Percentiles rank a stretch among this genome's conserved stretches.
These are phyloP conservation scores for Tylopilus balloui DNA, from an alignment of 768 basidiomycete species.

Conservation along the genomic window DNA sequence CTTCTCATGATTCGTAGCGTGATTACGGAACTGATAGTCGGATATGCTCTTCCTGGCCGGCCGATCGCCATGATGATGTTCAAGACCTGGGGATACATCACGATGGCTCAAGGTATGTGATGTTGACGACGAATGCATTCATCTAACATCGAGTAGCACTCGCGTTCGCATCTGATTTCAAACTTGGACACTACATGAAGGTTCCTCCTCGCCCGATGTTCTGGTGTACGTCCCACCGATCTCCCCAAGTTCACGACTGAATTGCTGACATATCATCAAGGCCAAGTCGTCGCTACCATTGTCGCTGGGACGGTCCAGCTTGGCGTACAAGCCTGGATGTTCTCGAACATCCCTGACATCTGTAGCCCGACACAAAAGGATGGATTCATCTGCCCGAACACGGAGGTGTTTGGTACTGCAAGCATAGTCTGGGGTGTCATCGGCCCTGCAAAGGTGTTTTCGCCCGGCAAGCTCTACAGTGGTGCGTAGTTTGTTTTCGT, in stretches of 20 bases:
- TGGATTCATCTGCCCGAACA: constrained; percentile 66
- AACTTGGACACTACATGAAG: constrained; percentile 74
- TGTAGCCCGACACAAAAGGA: constrained; percentile 31
- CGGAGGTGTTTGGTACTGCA: constrained; percentile 74
- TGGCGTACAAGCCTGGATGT: constrained; percentile 62
- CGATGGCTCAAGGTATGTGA: constrained; percentile 43
- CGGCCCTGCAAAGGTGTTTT: constrained; percentile 71
- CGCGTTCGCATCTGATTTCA: constrained; percentile 66
- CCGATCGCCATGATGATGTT: constrained; percentile 82
- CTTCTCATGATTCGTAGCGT: constrained; percentile 34
- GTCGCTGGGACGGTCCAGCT: constrained; percentile 65
- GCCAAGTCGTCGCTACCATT: constrained; percentile 58
- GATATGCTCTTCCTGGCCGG: constrained; percentile 51
- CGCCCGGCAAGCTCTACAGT: constrained; percentile 56
- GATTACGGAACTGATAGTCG: constrained; percentile 69
- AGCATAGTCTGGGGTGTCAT: constrained; percentile 82
- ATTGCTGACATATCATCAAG: constrained; percentile 1
- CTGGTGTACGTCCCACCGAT: constrained; percentile 34
- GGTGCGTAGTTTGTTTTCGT: constrained; percentile 22
- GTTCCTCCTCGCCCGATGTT: constrained; percentile 66
- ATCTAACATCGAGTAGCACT: constrained; percentile 38
- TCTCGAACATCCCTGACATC: constrained; percentile 37
- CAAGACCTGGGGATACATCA: constrained; percentile 70
- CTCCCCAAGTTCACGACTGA: neutral
- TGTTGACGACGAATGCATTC: neutral